Evolutionary conservation across 179 eudicot species (phyloP).

Genomic region (Sideroxylon spinosum): DNA sequence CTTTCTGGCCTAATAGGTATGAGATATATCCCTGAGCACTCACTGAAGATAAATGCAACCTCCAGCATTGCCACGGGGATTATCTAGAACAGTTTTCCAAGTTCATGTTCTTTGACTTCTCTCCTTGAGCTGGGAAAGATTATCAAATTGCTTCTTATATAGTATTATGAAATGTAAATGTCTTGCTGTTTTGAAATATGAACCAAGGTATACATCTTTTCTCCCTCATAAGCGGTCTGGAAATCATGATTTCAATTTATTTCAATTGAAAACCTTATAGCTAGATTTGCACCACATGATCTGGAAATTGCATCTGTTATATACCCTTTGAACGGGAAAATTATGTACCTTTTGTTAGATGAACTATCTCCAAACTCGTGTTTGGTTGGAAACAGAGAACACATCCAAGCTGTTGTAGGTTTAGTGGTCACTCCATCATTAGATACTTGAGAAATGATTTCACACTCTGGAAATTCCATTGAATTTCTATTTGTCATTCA

Average conservation of each 20-base stretch:
- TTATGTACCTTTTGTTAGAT: conserved; percentile 13
- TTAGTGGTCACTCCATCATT: background rate
- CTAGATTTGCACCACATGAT: conserved; percentile 11
- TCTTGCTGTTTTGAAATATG: background rate
- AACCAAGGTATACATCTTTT: conserved; percentile 4
- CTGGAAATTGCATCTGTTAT: background rate
- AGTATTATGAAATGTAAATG: background rate
- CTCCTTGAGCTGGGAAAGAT: background rate
- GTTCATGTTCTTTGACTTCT: background rate
- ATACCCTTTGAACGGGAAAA: conserved; percentile 5
- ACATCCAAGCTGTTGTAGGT: background rate
- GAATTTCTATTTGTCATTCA: background rate
- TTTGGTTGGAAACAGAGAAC: background rate
- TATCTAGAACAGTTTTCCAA: conserved; percentile 20
- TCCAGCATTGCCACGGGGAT: conserved; percentile 72
- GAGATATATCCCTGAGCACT: conserved; percentile 52
- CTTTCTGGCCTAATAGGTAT: conserved; percentile 30
- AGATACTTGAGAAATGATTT: too few relatives aligned
- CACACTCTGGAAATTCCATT: too few relatives aligned
- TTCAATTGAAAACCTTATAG: conserved; percentile 4
- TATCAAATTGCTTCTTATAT: background rate
- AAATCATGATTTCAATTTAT: conserved; percentile 11
- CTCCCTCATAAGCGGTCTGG: background rate
- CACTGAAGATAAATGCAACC: conserved; percentile 80
- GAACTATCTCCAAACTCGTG: background rate